Conservation (phyloP, 768 basidiomycete species). For the Termitomyces sp. region DNA sequence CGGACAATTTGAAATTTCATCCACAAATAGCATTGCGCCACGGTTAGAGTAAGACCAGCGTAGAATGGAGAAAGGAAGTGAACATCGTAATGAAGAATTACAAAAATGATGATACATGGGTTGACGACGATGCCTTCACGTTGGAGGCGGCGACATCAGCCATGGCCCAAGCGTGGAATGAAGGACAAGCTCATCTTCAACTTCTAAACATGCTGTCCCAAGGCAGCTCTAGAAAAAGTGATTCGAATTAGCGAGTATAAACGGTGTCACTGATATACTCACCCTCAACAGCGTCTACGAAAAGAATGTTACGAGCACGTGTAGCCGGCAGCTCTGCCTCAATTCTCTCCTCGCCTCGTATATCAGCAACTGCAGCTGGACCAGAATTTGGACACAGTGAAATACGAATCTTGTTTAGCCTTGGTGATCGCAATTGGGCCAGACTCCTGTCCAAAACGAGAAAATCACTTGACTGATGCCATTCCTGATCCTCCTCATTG, state of each 20-base stretch:
- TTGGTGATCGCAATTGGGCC: not conserved
- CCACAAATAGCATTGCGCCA: conserved; percentile 6
- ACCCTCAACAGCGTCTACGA: not conserved
- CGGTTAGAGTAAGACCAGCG: not conserved
- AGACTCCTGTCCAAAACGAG: not conserved
- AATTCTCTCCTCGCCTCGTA: not conserved
- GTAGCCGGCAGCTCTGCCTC: not conserved
- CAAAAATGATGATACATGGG: not conserved
- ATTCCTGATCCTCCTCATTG: not conserved
- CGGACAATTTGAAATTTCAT: not conserved
- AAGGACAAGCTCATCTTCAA: not conserved
- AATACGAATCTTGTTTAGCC: not conserved
- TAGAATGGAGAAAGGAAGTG: not conserved
- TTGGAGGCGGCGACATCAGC: not conserved
- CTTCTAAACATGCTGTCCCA: not conserved
- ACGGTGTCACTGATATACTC: not conserved
- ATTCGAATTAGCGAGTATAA: not conserved
- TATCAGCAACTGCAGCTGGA: not conserved
- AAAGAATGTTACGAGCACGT: not conserved
- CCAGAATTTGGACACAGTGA: not conserved
- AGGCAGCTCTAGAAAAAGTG: not conserved
- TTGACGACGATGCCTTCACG: not conserved
- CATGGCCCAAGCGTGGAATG: too few species aligned
- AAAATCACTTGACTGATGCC: not conserved
- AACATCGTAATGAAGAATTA: not conserved